Conservation (phyloP, 495 filamentous ascomycete species). For the Penicillium lagena region DNA sequence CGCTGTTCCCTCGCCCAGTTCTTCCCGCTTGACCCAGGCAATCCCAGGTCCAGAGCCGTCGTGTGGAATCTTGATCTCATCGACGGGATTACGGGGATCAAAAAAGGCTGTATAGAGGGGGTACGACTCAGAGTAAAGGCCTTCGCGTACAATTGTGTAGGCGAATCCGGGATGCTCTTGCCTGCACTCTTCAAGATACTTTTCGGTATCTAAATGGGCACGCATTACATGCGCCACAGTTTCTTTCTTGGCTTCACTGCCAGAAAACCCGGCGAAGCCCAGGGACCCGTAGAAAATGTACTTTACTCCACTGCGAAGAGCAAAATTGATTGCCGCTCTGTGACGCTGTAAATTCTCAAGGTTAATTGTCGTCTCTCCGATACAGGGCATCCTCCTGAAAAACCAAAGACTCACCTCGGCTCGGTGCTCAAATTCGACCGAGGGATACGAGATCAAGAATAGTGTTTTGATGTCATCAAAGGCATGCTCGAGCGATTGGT, state of each 20-base stretch:
- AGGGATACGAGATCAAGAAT: slow-evolving; percentile 27
- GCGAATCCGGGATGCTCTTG: slow-evolving; percentile 11
- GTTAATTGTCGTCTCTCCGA: background rate
- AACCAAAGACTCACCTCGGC: slow-evolving; percentile 8
- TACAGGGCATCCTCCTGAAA: too few species aligned
- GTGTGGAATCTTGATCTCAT: slow-evolving; percentile 35
- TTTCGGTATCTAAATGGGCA: slow-evolving; percentile 55
- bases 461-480: slow-evolving; percentile 19
- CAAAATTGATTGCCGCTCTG: slow-evolving; percentile 45
- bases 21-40: slow-evolving; percentile 39
- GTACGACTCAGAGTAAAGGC: slow-evolving; percentile 56
- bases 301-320: slow-evolving; percentile 42
- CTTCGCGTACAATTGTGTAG: slow-evolving; percentile 52
- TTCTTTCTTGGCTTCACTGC: slow-evolving; percentile 22
- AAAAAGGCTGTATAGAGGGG: slow-evolving; percentile 58
- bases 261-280: slow-evolving; percentile 30
- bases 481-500: slow-evolving; percentile 7
- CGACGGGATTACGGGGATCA: slow-evolving; percentile 12
- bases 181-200: slow-evolving; percentile 34
- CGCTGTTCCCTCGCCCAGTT: slow-evolving; percentile 38
- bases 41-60: slow-evolving; percentile 31
- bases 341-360: slow-evolving; percentile 20
- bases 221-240: slow-evolving; percentile 50
- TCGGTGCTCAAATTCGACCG: slow-evolving; percentile 17
- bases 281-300: slow-evolving; percentile 58